Conservation (phyloP, 805 yeast species). For the Isabelozyma heimii region DNA sequence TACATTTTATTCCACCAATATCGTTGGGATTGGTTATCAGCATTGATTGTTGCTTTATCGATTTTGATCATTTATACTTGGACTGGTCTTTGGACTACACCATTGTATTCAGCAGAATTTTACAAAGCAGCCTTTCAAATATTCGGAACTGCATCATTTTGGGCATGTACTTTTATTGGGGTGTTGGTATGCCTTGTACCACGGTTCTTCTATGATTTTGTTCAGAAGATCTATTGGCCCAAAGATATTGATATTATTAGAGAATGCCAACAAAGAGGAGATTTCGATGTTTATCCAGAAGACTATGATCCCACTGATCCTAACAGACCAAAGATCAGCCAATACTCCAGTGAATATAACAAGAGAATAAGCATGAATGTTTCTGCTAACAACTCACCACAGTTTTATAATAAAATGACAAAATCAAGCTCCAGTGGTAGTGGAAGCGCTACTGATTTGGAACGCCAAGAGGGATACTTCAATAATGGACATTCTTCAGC, state of each 20-base stretch:
- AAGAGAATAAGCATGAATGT: slow-evolving; percentile 3
- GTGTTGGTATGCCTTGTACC: slow-evolving; percentile 63
- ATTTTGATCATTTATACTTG: slow-evolving; percentile 63
- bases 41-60: slow-evolving; percentile 54
- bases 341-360: slow-evolving; percentile 26
- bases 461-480: slow-evolving; percentile 1
- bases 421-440: neutral
- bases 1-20: slow-evolving; percentile 66
- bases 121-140: slow-evolving; percentile 65
- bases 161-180: slow-evolving; percentile 72
- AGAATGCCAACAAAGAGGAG: slow-evolving; percentile 67
- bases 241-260: slow-evolving; percentile 70
- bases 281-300: slow-evolving; percentile 61
- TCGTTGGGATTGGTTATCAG: slow-evolving; percentile 80
- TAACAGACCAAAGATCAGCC: slow-evolving; percentile 50
- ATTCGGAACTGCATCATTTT: slow-evolving; percentile 59
- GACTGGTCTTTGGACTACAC: slow-evolving; percentile 79
- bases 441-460: slow-evolving; percentile 1
- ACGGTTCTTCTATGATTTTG: slow-evolving; percentile 58
- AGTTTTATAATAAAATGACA: neutral
- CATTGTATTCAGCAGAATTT: slow-evolving; percentile 50
- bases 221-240: slow-evolving; percentile 54
- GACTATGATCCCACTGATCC: slow-evolving; percentile 83
- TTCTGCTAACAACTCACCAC: neutral
- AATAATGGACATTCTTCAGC: neutral